Evolutionary conservation across 2,329 filamentous ascomycete species (phyloP).

Genomic region (Trichoderma arundinaceum): DNA sequence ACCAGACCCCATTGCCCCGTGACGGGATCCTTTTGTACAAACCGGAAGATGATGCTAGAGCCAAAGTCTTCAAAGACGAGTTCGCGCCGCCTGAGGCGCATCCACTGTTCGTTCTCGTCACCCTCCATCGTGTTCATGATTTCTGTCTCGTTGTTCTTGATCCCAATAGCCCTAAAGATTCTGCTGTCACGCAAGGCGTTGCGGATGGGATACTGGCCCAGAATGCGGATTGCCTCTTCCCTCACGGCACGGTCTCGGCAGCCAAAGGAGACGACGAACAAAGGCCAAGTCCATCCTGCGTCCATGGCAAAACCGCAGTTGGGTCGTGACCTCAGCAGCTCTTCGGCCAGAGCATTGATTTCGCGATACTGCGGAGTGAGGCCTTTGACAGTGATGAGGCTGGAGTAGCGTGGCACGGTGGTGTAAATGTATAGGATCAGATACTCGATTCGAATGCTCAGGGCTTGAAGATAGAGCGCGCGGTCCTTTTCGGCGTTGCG

Average conservation of each 20-base stretch:
- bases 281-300: conserved; percentile 53
- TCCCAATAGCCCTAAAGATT: conserved; percentile 48
- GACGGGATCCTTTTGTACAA: conserved; percentile 41
- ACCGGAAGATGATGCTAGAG: conserved; percentile 47
- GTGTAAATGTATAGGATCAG: conserved; percentile 50
- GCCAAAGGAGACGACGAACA: conserved; percentile 50
- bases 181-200: conserved; percentile 53
- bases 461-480: conserved; percentile 44
- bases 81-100: conserved; percentile 47
- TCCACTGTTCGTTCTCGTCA: conserved; percentile 46
- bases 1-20: conserved; percentile 47
- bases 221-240: conserved; percentile 49
- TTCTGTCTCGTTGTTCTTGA: conserved; percentile 48
- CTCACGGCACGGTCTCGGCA: conserved; percentile 49
- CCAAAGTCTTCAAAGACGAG: conserved; percentile 49
- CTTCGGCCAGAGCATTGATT: conserved; percentile 48
- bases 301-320: conserved; percentile 54
- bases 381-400: conserved; percentile 44
- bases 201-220: conserved; percentile 49
- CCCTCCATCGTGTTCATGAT: conserved; percentile 42
- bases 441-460: conserved; percentile 51
- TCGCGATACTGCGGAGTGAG: conserved; percentile 52
- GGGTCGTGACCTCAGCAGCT: conserved; percentile 44
- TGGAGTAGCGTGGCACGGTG: conserved; percentile 47
- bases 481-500: conserved; percentile 37